Conservation (phyloP, 2,329 filamentous ascomycete genomes). For the Pseudopithomyces maydicus region DNA sequence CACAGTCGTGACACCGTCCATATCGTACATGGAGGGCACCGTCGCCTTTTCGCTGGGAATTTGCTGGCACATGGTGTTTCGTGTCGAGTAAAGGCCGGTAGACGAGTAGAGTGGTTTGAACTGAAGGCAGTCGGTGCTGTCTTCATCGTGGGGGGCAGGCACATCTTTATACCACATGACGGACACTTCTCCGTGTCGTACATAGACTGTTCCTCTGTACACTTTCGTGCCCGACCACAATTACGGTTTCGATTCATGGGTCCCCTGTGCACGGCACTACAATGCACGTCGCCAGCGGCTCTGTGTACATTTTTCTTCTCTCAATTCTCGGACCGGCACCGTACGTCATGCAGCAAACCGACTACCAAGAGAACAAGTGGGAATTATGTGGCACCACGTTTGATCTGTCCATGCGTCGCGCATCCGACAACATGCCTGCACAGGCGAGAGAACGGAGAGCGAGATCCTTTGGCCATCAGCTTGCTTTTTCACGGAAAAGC, state of each 20-base stretch:
- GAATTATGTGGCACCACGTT: neutral
- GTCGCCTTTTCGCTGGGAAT: slow-evolving; percentile 29
- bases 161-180: neutral
- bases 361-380: neutral
- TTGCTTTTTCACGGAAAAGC: neutral
- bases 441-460: neutral
- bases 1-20: slow-evolving; percentile 39
- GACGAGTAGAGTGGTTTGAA: neutral
- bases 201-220: neutral
- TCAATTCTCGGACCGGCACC: neutral
- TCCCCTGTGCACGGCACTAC: neutral
- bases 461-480: neutral
- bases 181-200: neutral
- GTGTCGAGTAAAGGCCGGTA: neutral
- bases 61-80: slow-evolving; percentile 32
- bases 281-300: slow-evolving; percentile 1
- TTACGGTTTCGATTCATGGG: neutral
- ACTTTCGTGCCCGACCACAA: neutral
- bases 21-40: slow-evolving; percentile 34
- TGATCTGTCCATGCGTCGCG: neutral
- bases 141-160: neutral
- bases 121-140: neutral
- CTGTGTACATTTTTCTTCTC: neutral
- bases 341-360: neutral
- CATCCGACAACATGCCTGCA: neutral